A percentile compares a stretch with the other conserved stretches of the same genome.
These are phyloP conservation scores for Hanseniaspora guilliermondii DNA, from an alignment of 805 yeast species.

Conservation along the genomic window DNA sequence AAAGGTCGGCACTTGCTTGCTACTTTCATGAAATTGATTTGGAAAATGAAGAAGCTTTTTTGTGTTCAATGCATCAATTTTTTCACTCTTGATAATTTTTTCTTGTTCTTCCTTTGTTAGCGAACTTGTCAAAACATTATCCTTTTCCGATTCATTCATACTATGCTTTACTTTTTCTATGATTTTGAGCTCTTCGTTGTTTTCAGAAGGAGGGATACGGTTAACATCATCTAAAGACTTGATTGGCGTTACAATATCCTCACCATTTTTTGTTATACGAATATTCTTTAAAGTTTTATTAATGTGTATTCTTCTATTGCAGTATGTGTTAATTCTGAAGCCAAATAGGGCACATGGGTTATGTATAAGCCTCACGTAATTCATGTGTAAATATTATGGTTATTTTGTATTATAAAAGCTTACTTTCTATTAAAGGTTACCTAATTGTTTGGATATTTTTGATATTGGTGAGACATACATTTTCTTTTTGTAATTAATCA, in stretches of 20 bases:
- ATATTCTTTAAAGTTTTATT: neutral
- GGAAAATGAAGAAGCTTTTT: neutral
- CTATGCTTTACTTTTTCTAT: neutral
- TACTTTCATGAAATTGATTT: neutral
- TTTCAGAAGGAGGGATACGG: neutral
- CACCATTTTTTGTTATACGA: slow-evolving; percentile 10
- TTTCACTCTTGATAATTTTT: neutral
- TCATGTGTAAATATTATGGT: too few species aligned
- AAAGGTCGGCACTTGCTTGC: neutral
- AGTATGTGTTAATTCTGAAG: neutral
- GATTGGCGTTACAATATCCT: slow-evolving; percentile 1
- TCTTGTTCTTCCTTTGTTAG: neutral
- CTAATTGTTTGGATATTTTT: too few species aligned
- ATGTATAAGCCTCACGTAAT: neutral
- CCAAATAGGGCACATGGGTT: too few species aligned
- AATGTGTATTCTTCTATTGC: neutral
- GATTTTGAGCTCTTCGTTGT: neutral
- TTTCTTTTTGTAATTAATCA: too few species aligned
- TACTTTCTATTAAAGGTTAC: too few species aligned
- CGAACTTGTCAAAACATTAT: neutral
- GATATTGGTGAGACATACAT: too few species aligned
- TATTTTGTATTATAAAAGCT: too few species aligned
- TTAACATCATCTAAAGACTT: slow-evolving; percentile 2
- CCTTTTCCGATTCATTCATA: neutral
- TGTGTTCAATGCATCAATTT: neutral